These are phyloP conservation scores for Astragalus membranaceus DNA, from an alignment of 306 rosid genomes.

Conservation along the genomic window DNA sequence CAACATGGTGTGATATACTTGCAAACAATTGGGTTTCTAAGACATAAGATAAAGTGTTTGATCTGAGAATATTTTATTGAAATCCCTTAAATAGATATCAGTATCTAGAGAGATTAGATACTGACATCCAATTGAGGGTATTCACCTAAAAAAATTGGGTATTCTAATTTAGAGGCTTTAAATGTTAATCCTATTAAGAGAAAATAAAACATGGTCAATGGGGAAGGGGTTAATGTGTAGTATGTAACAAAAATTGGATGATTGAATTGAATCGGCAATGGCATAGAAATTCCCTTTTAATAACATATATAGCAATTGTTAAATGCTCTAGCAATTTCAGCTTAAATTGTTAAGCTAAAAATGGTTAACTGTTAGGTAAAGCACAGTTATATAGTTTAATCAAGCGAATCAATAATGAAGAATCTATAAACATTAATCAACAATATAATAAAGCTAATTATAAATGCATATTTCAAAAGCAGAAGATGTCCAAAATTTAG, in stretches of 20 bases:
- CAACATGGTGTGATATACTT: no score
- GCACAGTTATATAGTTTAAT: conserved; percentile 11
- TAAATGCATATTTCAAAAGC: conserved; percentile 4
- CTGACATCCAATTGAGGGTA: no score
- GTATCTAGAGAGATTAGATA: no score
- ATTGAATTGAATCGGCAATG: neutral
- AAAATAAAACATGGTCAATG: neutral
- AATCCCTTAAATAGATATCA: no score
- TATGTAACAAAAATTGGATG: neutral
- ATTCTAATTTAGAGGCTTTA: neutral
- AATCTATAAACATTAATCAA: conserved; percentile 1
- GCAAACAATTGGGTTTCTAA: no score
- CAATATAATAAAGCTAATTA: neutral
- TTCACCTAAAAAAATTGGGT: neutral
- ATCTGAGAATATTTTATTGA: no score
- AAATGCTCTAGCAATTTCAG: conserved; percentile 6
- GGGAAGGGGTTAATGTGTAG: neutral
- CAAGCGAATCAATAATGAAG: conserved; percentile 17
- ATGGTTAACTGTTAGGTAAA: conserved; percentile 15
- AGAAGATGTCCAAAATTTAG: conserved; percentile 23
- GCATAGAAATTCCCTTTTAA: neutral
- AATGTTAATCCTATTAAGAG: neutral
- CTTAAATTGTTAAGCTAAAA: conserved; percentile 17
- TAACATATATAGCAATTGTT: neutral
- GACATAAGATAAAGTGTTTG: no score